Conservation (phyloP, 2,329 filamentous ascomycete species). For the Diaporthe australafricana region DNA sequence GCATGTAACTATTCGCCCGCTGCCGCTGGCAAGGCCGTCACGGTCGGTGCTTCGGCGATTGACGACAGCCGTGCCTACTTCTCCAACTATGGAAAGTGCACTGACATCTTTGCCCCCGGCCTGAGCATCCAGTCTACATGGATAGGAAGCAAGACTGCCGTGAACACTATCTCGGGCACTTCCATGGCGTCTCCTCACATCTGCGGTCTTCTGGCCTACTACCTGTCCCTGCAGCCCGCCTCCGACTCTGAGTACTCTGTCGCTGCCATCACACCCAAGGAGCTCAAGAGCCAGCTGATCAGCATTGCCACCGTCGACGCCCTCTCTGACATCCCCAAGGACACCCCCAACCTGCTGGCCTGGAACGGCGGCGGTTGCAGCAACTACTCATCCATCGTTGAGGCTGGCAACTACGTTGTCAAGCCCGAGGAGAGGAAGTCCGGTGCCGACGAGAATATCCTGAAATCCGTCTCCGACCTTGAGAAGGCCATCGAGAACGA, state of each 20-base stretch:
- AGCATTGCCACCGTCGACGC: slow-evolving; percentile 82
- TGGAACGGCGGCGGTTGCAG: slow-evolving; percentile 97
- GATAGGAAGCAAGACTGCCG: slow-evolving; percentile 95
- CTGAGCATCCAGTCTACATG: slow-evolving; percentile 98
- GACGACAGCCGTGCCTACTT: slow-evolving; percentile 98
- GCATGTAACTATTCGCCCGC: slow-evolving; percentile 99
- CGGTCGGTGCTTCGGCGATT: slow-evolving; percentile 93
- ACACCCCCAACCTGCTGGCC: slow-evolving; percentile 94
- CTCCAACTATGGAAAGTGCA: slow-evolving; percentile 99
- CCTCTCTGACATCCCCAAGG: slow-evolving; percentile 83
- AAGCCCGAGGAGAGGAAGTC: slow-evolving; percentile 52
- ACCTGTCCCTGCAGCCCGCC: slow-evolving; percentile 93
- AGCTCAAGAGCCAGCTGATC: slow-evolving; percentile 92
- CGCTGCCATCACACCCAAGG: slow-evolving; percentile 88
- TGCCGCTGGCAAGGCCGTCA: slow-evolving; percentile 90
- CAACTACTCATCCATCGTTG: slow-evolving; percentile 89
- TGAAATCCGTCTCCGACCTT: slow-evolving; percentile 66
- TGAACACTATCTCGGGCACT: slow-evolving; percentile 99
- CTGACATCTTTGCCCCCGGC: slow-evolving; percentile 98
- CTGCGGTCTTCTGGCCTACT: slow-evolving; percentile 95
- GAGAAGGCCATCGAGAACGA: slow-evolving; percentile 71
- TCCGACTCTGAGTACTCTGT: slow-evolving; percentile 92
- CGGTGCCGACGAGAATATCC: slow-evolving; percentile 56
- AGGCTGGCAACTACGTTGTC: slow-evolving; percentile 77
- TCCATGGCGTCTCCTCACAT: slow-evolving; percentile 99